A percentile compares a stretch with the other conserved stretches of the same genome.
These are phyloP conservation scores for Tetraselmis chui DNA, from an alignment of 139 green algal species.

Conservation along the genomic window DNA sequence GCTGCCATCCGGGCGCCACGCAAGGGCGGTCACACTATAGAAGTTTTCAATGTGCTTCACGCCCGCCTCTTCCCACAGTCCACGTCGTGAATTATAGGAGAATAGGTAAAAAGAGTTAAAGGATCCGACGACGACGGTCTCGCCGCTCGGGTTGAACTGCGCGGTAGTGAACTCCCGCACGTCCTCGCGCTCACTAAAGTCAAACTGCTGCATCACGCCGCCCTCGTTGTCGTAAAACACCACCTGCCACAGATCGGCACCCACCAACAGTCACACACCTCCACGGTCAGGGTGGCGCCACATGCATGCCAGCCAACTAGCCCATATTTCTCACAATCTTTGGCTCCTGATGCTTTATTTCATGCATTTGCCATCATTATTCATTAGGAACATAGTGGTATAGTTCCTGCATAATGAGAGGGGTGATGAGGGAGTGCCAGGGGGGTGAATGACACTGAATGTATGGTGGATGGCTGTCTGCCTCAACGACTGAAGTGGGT, in stretches of 20 bases:
- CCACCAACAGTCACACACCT: no score
- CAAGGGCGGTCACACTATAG: conserved; percentile 50
- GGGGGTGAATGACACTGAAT: no score
- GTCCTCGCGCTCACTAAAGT: conserved; percentile 45
- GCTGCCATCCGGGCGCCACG: conserved; percentile 68
- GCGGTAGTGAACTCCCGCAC: conserved; percentile 47
- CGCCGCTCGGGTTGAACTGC: conserved; percentile 57
- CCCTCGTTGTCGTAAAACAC: conserved; percentile 61
- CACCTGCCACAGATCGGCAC: conserved; percentile 44
- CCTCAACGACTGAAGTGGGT: no score
- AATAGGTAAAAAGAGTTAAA: conserved; percentile 65
- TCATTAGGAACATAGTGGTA: no score
- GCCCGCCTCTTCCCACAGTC: conserved; percentile 39
- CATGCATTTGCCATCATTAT: no score
- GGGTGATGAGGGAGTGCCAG: no score
- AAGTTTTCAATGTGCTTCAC: conserved; percentile 56
- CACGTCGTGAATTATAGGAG: conserved; percentile 25
- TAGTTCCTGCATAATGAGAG: no score
- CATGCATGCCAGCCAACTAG: no score
- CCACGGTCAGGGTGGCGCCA: no score
- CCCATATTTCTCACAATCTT: no score
- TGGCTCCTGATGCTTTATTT: no score
- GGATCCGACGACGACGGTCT: conserved; percentile 57
- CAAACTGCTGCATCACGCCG: conserved; percentile 47
- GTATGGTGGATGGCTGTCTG: no score